phyloP scores from a whole-genome alignment of 805 yeast species.

The Grigorovia humatica region DNA sequence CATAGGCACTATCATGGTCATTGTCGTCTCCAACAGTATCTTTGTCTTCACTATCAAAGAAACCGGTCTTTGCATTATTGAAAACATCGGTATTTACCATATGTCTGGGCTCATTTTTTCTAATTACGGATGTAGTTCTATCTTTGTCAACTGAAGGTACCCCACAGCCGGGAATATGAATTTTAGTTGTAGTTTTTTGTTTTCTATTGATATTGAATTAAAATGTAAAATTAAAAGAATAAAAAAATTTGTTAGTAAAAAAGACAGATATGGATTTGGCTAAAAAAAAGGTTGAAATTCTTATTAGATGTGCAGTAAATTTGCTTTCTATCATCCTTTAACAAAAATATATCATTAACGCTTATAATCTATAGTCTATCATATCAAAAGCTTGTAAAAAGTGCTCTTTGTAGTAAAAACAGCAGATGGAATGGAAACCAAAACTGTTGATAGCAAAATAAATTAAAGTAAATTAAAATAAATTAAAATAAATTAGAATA shows the following conservation, averaged over 20 bases:
- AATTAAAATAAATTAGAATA: not conserved
- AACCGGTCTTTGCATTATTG: not conserved
- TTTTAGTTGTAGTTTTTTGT: slow-evolving; percentile 1
- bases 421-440: not conserved
- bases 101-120: not conserved
- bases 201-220: not conserved
- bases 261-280: not conserved
- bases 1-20: not conserved
- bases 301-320: not conserved
- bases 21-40: not conserved
- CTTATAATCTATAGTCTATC: too few species aligned
- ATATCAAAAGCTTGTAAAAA: too few species aligned
- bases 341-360: not conserved
- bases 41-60: not conserved
- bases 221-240: not conserved
- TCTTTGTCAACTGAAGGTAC: not conserved
- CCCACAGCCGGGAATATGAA: slow-evolving; percentile 11
- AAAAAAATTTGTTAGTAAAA: not conserved
- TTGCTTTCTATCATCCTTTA: not conserved
- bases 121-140: not conserved
- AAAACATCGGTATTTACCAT: not conserved
- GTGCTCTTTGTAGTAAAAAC: too few species aligned
- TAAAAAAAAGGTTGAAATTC: not conserved
- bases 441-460: not conserved
- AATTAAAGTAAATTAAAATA: not conserved